Percentiles rank a stretch among this genome's conserved stretches.
Conservation (phyloP, 1,139 yeast species). For the Magnusiomyces suaveolens region DNA sequence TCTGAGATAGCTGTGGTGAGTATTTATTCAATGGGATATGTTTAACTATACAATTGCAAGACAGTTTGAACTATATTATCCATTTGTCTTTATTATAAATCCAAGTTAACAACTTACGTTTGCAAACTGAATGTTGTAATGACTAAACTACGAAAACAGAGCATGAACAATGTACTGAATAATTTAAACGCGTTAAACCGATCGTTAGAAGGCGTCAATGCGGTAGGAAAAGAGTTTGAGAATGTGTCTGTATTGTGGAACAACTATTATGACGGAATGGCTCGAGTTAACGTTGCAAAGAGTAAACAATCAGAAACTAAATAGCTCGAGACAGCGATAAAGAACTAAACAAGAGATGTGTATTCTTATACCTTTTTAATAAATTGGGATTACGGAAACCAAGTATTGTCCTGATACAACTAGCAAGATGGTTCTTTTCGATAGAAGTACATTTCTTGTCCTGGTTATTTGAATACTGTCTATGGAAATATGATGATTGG, state of each 20-base stretch:
- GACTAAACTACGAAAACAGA: too few relatives aligned
- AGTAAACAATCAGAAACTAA: background rate
- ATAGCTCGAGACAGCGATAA: too few relatives aligned
- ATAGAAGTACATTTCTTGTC: too few relatives aligned
- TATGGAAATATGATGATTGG: too few relatives aligned
- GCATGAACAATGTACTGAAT: slow-evolving; percentile 44
- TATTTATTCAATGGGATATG: background rate
- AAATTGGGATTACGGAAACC: too few relatives aligned
- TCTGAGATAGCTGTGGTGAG: slow-evolving; percentile 34
- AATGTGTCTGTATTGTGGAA: slow-evolving; percentile 44
- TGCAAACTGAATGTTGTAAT: too few relatives aligned
- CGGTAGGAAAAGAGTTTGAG: slow-evolving; percentile 48
- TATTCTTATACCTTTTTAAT: too few relatives aligned
- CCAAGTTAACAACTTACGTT: too few relatives aligned
- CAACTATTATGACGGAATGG: slow-evolving; percentile 38
- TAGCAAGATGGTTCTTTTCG: too few relatives aligned
- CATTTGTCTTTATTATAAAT: slow-evolving; percentile 8
- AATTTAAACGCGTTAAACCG: slow-evolving; percentile 43
- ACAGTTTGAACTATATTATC: background rate
- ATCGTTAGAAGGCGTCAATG: slow-evolving; percentile 42
- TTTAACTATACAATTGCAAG: background rate
- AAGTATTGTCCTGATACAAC: too few relatives aligned
- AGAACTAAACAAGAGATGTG: background rate
- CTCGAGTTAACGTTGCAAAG: slow-evolving; percentile 9
- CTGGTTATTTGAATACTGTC: too few relatives aligned